Evolutionary conservation across 2,329 filamentous ascomycete species (phyloP).

Genomic region (Onygenales sp.): DNA sequence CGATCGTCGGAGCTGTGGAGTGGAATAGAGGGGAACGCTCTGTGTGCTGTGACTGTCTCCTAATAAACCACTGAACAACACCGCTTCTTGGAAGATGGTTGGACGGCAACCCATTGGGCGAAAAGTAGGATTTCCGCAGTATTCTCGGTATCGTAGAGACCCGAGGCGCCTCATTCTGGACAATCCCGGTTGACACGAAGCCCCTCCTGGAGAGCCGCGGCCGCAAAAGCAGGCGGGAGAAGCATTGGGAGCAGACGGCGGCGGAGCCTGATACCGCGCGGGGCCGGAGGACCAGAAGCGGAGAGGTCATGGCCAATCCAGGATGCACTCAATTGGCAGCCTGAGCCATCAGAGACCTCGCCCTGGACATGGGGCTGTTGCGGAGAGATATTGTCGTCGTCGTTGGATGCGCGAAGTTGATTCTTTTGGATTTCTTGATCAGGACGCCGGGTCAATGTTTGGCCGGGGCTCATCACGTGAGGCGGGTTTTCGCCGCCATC

Average conservation of each 20-base stretch:
- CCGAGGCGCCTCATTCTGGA: constrained; percentile 21
- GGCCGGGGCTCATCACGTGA: not conserved
- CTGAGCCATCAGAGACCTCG: constrained; percentile 3
- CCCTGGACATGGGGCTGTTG: not conserved
- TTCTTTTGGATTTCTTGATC: not conserved
- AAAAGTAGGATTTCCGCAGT: constrained; percentile 31
- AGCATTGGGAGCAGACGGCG: constrained; percentile 25
- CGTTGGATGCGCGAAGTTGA: not conserved
- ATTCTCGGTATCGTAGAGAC: constrained; percentile 17
- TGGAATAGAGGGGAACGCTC: constrained; percentile 13
- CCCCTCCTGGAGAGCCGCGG: constrained; percentile 18
- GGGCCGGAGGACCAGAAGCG: constrained; percentile 25
- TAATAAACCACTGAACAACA: constrained; percentile 13
- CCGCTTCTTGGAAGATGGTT: constrained; percentile 13
- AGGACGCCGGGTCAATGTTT: not conserved
- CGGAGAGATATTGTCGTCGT: not conserved
- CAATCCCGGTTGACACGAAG: constrained; percentile 22
- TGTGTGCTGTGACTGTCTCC: constrained; percentile 16
- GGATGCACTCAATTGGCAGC: constrained; percentile 4
- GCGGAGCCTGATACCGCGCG: constrained; percentile 21
- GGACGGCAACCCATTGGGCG: constrained; percentile 21
- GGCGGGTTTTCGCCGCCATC: not conserved
- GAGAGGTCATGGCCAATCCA: constrained; percentile 23
- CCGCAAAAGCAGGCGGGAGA: constrained; percentile 15
- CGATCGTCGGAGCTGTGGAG: constrained; percentile 8